phyloP scores from a whole-genome alignment of 345 rosid genomes.

The Populus simonii region DNA sequence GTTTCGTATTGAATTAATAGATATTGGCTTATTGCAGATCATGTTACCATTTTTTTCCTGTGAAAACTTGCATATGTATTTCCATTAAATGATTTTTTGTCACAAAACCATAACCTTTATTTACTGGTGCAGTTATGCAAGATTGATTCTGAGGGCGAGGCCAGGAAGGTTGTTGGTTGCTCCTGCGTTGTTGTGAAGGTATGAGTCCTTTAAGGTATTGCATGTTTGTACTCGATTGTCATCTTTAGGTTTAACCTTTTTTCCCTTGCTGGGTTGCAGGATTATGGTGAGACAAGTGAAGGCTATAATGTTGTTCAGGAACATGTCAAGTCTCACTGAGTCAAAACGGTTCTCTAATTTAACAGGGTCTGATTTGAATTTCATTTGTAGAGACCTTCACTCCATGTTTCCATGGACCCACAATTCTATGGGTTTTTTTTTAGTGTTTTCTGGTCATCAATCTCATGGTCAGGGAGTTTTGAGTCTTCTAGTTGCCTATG shows the following conservation, averaged over 20 bases:
- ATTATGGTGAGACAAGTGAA: conserved; percentile 21
- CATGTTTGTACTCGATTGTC: not conserved
- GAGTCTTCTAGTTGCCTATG: not conserved
- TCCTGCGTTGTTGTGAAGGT: conserved; percentile 86
- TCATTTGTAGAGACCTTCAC: not conserved
- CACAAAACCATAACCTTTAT: not conserved
- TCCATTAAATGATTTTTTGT: not conserved
- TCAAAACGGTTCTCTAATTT: not conserved
- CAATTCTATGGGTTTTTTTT: not conserved
- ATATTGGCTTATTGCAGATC: not conserved
- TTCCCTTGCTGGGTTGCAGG: conserved; percentile 1
- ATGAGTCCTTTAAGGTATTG: not conserved
- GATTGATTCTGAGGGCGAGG: conserved; percentile 84
- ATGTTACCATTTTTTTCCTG: not conserved
- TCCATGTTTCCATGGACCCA: not conserved
- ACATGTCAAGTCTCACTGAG: conserved; percentile 20
- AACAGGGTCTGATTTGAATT: not conserved
- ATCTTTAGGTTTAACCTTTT: not conserved
- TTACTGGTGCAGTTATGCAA: conserved; percentile 58
- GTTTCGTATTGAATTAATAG: no score
- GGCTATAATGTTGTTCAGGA: conserved; percentile 23
- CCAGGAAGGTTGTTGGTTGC: conserved; percentile 86
- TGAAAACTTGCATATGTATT: not conserved
- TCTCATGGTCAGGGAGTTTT: not conserved
- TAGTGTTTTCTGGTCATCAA: not conserved